Base-by-base conservation (phyloP, 257 asterid species). In the Verbena officinalis region DNA sequence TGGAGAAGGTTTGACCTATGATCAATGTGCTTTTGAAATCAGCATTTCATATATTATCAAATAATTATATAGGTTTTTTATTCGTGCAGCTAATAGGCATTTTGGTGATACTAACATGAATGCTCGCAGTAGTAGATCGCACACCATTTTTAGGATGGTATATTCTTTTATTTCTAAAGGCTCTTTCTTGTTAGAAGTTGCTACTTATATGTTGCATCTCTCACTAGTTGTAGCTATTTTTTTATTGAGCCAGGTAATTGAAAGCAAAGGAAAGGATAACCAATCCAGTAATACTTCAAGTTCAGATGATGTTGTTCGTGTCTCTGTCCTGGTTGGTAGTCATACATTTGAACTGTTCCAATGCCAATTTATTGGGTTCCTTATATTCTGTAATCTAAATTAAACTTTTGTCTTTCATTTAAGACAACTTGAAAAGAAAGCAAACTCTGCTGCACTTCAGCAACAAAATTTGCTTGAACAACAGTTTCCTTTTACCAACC, bases 21-120 rank as follows among this genome's bases (percentile, higher is more conserved):
- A 53, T 59, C 60, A 50, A 23, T 66, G 61, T 56, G 24, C 60
- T 74, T 62, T 14, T 43, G 53, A 50, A 52, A 62, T 55, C 59
- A 34, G 17, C 66, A 34, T 61, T 63, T 50, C 27, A 76, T 72
- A 13, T 19, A 40, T 24, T 53, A 42, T 57, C 38, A 42, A 59
- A 62, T 54, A 48, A 75, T 71, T 16, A 24, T 24, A 42, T 57
- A 40, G 36, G 44, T 61, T 59, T 73, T 46, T 33, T 22, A 3
- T 75, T 68, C 49, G 61, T 55, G 85, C 96, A 90, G 99, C 78
- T 56, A 88, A 88, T 76, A 84, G 98, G 82, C 99, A 94, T 73
- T 94, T 94, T 75, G 99, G 99, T 61, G 96, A 90, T 55, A 94
- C 99, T 27, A 94, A 88, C 83, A 90, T 94, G 99, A 94, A 94